Conservation (phyloP, 441 rosid genomes). For the Populus trichocarpa region DNA sequence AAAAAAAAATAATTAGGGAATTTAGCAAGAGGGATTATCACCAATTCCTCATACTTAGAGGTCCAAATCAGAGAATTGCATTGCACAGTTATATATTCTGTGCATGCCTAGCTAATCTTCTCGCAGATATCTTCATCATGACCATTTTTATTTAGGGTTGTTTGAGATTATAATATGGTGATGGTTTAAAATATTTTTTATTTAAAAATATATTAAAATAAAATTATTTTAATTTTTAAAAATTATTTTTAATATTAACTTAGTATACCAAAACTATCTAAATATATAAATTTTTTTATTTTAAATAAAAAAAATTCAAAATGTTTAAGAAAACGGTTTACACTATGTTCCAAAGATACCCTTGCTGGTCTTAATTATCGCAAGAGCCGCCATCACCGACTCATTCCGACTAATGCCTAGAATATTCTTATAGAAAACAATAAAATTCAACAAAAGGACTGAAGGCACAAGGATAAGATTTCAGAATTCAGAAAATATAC, state of each 20-base stretch:
- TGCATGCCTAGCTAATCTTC: neutral
- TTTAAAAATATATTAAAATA: too few relatives aligned
- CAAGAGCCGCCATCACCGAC: neutral
- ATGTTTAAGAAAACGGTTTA: too few relatives aligned
- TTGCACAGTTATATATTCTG: neutral
- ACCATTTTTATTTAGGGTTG: neutral
- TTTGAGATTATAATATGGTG: too few relatives aligned
- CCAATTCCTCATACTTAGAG: neutral
- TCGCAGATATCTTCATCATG: neutral
- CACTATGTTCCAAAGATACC: too few relatives aligned
- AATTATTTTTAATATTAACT: too few relatives aligned
- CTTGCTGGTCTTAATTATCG: neutral
- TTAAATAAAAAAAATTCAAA: too few relatives aligned
- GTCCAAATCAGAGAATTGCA: neutral
- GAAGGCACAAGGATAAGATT: neutral
- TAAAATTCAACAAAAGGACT: neutral
- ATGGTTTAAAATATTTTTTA: too few relatives aligned
- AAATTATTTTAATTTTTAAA: too few relatives aligned
- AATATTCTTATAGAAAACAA: neutral
- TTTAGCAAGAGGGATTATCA: neutral
- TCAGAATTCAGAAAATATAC: constrained; percentile 22
- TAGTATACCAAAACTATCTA: too few relatives aligned
- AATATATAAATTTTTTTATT: too few relatives aligned
- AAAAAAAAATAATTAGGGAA: neutral
- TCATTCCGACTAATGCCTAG: neutral